These are phyloP conservation scores for Coix lacrymajobi DNA, from an alignment of 176 grass and related monocot species.

Conservation along the genomic window DNA sequence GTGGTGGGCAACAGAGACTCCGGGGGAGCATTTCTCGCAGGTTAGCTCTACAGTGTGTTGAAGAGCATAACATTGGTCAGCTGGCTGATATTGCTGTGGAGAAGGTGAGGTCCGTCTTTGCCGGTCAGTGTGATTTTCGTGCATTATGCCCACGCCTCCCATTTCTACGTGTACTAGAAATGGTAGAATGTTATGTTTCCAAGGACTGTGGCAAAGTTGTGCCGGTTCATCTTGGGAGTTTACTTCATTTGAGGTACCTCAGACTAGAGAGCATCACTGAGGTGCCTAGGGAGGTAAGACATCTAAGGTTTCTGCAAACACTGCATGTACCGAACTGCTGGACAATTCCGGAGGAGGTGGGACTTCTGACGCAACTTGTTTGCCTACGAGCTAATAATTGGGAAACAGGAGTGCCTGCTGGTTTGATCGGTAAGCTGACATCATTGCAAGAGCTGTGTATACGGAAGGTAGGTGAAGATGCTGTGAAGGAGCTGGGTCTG, in stretches of 20 bases:
- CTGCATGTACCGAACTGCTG: background rate
- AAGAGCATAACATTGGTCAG: background rate
- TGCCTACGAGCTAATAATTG: background rate
- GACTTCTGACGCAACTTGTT: background rate
- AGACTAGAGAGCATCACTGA: rapidly evolving
- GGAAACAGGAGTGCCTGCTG: background rate
- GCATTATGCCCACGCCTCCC: background rate
- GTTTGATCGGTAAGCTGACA: background rate
- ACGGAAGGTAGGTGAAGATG: no score
- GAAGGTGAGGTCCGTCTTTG: background rate
- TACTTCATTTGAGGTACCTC: background rate
- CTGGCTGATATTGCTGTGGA: background rate
- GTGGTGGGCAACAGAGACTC: background rate
- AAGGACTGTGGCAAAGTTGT: background rate
- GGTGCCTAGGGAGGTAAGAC: background rate
- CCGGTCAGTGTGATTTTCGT: background rate
- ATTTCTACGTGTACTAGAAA: background rate
- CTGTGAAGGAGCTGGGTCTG: background rate
- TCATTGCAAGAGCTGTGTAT: background rate
- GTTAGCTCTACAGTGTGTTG: background rate
- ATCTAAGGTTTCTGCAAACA: background rate
- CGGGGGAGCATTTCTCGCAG: background rate
- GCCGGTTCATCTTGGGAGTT: background rate
- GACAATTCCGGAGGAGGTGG: background rate
- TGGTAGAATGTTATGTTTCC: background rate